Evolutionary conservation across 106 monocot species (phyloP), one percentile per base, ranked within the genome.

Genomic region (Iris macrosiphon): DNA sequence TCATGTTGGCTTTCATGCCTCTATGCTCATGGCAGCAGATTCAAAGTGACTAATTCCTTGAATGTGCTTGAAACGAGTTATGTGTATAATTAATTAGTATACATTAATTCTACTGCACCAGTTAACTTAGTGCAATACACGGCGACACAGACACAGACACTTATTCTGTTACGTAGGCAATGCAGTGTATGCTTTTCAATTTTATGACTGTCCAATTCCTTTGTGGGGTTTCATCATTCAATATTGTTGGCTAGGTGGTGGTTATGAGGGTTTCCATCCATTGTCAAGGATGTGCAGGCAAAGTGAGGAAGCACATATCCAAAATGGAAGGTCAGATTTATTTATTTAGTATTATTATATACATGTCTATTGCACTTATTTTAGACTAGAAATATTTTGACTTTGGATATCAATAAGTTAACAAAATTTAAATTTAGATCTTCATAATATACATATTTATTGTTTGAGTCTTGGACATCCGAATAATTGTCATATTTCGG

Each of bases 291-390:
- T 85, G 84, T 61, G 84, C 90, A 31, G 75, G 90, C 18, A 91
- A 91, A 75, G 85, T 91, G 14, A 85, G 81, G 67, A 91, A 91
- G 45, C 84, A 85, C 49, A 80, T 90, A 43, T 77, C 84, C 47
- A 90, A 84, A 41, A 90, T 90, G 89, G 80, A 90, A 84, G 89
- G 86, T 87, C n/a, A n/a, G n/a, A n/a, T n/a, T n/a, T n/a, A n/a
- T n/a, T n/a, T n/a, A n/a, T n/a, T n/a, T n/a, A n/a, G n/a, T n/a
- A n/a, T n/a, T n/a, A n/a, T n/a, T n/a, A n/a, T n/a, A n/a, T n/a
- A n/a, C n/a, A n/a, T n/a, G n/a, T n/a, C n/a, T n/a, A n/a, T n/a
- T n/a, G n/a, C n/a, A n/a, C n/a, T n/a, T n/a, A n/a, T n/a, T n/a
- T n/a, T n/a, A n/a, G n/a, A n/a, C n/a, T n/a, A n/a, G n/a, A n/a